phyloP scores from a whole-genome alignment of 169 alveolate genomes.

The Perkinsus chesapeaki region DNA sequence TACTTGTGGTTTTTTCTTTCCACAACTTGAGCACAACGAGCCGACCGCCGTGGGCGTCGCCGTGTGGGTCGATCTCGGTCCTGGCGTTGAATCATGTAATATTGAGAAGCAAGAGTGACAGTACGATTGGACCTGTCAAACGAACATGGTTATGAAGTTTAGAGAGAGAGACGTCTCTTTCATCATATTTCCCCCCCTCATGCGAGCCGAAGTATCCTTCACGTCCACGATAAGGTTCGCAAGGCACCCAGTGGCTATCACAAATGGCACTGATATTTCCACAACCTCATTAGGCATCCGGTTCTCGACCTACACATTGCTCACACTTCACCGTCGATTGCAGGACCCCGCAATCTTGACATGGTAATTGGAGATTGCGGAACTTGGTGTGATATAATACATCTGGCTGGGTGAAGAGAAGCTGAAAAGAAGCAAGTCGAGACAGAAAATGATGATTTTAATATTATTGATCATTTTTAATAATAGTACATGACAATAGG shows the following conservation, averaged over 20 bases:
- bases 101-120: constrained; percentile 27
- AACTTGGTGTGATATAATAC: constrained; percentile 30
- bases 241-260: too few species aligned
- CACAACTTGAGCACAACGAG: constrained; percentile 23
- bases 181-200: too few species aligned
- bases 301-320: constrained; percentile 27
- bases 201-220: too few species aligned
- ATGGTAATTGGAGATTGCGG: constrained; percentile 27
- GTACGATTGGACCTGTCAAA: constrained; percentile 21
- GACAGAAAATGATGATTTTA: too few species aligned
- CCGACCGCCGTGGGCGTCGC: constrained; percentile 26
- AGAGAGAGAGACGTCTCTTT: too few species aligned
- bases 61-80: constrained; percentile 19
- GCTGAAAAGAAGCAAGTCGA: neutral
- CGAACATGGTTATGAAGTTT: too few species aligned
- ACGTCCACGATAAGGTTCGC: too few species aligned
- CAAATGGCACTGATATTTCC: too few species aligned
- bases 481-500: too few species aligned
- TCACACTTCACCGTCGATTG: constrained; percentile 32
- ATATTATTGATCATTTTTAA: too few species aligned
- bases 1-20: constrained; percentile 32
- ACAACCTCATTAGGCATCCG: too few species aligned
- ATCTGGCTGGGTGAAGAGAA: constrained; percentile 33
- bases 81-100: constrained; percentile 22
- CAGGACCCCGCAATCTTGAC: constrained; percentile 24